Percentiles rank a stretch among this genome's conserved stretches.
Conservation (phyloP, 2,329 filamentous ascomycete genomes). For the Endothia cerciana region DNA sequence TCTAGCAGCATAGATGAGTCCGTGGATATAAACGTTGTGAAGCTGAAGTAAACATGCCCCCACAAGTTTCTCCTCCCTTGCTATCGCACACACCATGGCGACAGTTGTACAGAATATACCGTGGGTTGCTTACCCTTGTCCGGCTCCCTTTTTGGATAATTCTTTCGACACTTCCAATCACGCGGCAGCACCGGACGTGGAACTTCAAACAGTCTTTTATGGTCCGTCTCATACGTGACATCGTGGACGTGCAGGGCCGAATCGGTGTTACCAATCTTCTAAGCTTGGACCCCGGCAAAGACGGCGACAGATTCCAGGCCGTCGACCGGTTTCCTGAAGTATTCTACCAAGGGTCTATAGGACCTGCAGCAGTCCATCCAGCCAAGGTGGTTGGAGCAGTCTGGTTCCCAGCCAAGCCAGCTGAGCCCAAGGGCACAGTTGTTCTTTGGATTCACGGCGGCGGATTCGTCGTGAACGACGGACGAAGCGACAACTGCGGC, state of each 20-base stretch:
- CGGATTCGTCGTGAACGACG: not conserved
- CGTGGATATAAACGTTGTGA: too few species aligned
- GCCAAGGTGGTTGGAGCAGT: not conserved
- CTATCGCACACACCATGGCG: not conserved
- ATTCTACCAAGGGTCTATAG: not conserved
- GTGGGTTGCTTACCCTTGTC: too few species aligned
- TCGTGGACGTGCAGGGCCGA: not conserved
- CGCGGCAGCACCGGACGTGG: not conserved
- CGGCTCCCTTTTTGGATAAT: not conserved
- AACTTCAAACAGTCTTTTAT: not conserved
- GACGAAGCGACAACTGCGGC: not conserved
- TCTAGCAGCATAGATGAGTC: too few species aligned
- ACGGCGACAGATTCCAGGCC: not conserved
- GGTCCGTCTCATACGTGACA: not conserved
- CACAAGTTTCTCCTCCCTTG: too few species aligned
- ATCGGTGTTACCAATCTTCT: not conserved
- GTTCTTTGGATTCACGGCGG: too few species aligned
- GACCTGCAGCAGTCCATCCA: not conserved
- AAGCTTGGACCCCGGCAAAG: not conserved
- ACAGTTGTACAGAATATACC: not conserved
- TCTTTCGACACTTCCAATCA: not conserved
- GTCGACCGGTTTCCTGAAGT: not conserved
- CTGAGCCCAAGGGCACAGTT: not conserved
- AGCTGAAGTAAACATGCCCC: too few species aligned
- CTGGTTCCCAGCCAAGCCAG: not conserved